Evolutionary conservation across 1,139 yeast species (phyloP), one percentile per base, ranked within the genome.

Genomic region (Suhomyces bokatorum): DNA sequence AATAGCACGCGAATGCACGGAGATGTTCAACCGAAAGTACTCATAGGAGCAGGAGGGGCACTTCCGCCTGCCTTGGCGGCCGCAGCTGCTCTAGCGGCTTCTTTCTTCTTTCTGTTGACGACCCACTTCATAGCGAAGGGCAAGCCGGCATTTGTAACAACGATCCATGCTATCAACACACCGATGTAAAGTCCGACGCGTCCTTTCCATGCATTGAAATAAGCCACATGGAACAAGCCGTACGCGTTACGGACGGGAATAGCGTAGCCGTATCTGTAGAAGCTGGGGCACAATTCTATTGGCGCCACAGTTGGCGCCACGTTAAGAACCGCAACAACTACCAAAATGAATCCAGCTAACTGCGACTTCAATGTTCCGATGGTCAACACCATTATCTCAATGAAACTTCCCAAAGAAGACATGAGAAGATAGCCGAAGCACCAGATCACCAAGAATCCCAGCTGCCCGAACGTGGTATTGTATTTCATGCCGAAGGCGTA

Each of bases 401-500:
- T 74, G 11, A 75, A 63, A 27, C 80, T 75, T 28, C 83, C 84
- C 40, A 77, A 66, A 0, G 81, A 75, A 1, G 77, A 64, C 71
- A 77, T 75, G 9, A 73, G 61, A 45, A 78, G 57, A 52, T 58
- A 78, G 0, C 72, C 64, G 44, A 71, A 54, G 56, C 67, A 58
- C 83, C 83, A 78, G 39, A 65, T 55, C 6, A 78, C 79, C 27
- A 78, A 64, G 55, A 78, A 77, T 1, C 82, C 82, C 46, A 75
- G 69, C 11, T 57, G 51, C 40, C 82, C 81, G 40, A 76, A 66
- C 0, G 75, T 56, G 8, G 52, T 57, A 24, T 46, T 48, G 49
- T 59, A 60, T 9, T 57, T 50, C 43, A 77, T 59, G 31, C 70
- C 74, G 56, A 74, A 79, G 0, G 82, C 81, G 11, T 69, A 61